Evolutionary conservation across 2,329 filamentous ascomycete genomes (phyloP), one percentile per base, ranked within the genome.

Genomic region (Elsinoe australis): DNA sequence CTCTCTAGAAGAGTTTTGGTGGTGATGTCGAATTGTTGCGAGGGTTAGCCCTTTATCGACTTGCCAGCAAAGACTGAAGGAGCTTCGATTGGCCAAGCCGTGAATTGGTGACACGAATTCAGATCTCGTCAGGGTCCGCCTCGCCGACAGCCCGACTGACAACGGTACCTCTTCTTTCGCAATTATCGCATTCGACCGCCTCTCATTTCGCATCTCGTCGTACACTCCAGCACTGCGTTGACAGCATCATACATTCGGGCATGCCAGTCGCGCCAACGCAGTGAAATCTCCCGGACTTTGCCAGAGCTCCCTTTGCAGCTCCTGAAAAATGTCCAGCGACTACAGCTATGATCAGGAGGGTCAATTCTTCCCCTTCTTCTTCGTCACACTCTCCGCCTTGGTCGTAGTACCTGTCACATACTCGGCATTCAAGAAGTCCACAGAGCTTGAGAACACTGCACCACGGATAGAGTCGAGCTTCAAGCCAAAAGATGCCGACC

Each of bases 301-400:
- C 22, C 8, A 21, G 10, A 41, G 36, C 36, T 41, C 19, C 12
- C 9, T 14, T 15, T 21, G 24, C 24, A 44, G 39, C 39, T 44
- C 39, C 39, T 44, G 39, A 44, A 82, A 73, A 66, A 92, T 92
- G 81, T 89, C 83, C 64, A 87, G 85, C 62, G 90, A 96, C 69
- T 98, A 98, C 76, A 94, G 86, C 61, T 98, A 98, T 73, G 92
- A 98, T 78, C 86, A 95, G 65, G 81, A 92, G 79, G 89, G 88
- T 60, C 87, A 95, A 78, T 95, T 95, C 74, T 98, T 95, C 75
- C 92, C 94, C 58, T 95, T 94, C 78, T 98, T 98, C 74, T 83
- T 96, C 70, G 82, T 95, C 64, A 95, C 89, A 34, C 76, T 96
- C 61, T 81, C 84, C 54, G 82, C 83, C 61, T 80, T 98, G 57